A percentile compares a stretch with the other conserved stretches of the same genome.
These are phyloP conservation scores for Eutypella sp. DNA, from an alignment of 2,329 filamentous ascomycete genomes.

Conservation along the genomic window DNA sequence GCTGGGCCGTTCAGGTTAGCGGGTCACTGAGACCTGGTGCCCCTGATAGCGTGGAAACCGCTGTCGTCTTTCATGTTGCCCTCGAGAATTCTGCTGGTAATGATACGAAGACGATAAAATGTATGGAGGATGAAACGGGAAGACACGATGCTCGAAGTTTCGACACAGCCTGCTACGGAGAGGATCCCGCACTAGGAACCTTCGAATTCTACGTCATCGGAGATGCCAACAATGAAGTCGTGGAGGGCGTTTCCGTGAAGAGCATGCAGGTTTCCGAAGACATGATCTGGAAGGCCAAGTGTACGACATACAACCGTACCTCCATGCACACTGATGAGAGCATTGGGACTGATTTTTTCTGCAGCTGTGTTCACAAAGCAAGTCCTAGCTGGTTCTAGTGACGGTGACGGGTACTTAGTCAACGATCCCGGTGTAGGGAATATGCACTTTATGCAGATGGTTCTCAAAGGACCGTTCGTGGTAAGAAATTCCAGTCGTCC, in stretches of 20 bases:
- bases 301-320: constrained; percentile 27
- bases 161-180: constrained; percentile 51
- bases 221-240: constrained; percentile 43
- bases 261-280: constrained; percentile 54
- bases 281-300: constrained; percentile 61
- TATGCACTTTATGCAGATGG: constrained; percentile 60
- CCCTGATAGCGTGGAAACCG: constrained; percentile 46
- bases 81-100: constrained; percentile 53
- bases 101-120: neutral
- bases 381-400: constrained; percentile 54
- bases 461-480: constrained; percentile 56
- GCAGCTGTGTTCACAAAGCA: constrained; percentile 48
- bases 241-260: constrained; percentile 42
- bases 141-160: constrained; percentile 33
- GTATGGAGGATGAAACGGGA: neutral
- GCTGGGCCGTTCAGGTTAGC: constrained; percentile 61
- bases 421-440: constrained; percentile 53
- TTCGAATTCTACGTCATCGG: constrained; percentile 56
- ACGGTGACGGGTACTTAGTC: constrained; percentile 41
- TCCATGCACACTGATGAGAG: neutral
- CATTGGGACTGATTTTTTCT: constrained; percentile 37
- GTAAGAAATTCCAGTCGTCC: neutral
- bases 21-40: constrained; percentile 55
- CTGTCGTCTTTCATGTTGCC: constrained; percentile 57
- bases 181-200: constrained; percentile 52